A percentile compares a stretch with the other conserved stretches of the same genome.
Evolutionary conservation across 1,139 yeast genomes (phyloP).

Genomic region (Meyerozyma elateridarum): DNA sequence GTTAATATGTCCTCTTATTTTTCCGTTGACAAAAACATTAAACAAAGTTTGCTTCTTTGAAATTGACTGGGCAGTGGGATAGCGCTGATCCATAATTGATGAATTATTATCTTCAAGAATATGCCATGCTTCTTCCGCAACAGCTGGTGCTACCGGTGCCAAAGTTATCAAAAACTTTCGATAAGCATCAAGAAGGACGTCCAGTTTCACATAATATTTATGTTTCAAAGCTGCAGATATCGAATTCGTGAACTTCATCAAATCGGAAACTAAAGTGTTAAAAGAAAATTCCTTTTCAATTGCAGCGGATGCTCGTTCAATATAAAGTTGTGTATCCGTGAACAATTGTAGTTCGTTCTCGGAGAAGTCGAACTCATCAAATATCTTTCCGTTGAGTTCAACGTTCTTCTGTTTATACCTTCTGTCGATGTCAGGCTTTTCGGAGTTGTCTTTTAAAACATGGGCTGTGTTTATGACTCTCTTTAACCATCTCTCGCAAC

Average conservation of each 20-base stretch:
- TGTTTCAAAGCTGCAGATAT: slow-evolving; percentile 37
- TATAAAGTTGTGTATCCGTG: slow-evolving; percentile 50
- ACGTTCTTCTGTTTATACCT: slow-evolving; percentile 12
- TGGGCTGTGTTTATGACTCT: slow-evolving; percentile 38
- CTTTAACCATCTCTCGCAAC: slow-evolving; percentile 81
- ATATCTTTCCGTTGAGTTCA: slow-evolving; percentile 18
- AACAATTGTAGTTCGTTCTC: slow-evolving; percentile 51
- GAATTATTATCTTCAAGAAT: slow-evolving; percentile 28
- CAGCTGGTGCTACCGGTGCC: slow-evolving; percentile 76
- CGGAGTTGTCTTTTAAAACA: slow-evolving; percentile 18
- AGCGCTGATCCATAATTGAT: slow-evolving; percentile 50
- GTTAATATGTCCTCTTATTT: slow-evolving; percentile 46
- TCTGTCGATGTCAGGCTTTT: slow-evolving; percentile 6
- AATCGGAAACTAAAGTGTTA: slow-evolving; percentile 84
- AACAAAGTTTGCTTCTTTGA: slow-evolving; percentile 35
- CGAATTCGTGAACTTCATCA: slow-evolving; percentile 75
- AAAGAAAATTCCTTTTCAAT: slow-evolving; percentile 57
- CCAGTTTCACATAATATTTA: slow-evolving; percentile 20
- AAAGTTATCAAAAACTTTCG: slow-evolving; percentile 52
- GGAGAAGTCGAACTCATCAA: slow-evolving; percentile 21
- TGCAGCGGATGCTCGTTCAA: slow-evolving; percentile 52
- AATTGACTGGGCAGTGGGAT: slow-evolving; percentile 45
- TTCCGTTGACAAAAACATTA: slow-evolving; percentile 68
- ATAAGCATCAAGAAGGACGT: slow-evolving; percentile 35
- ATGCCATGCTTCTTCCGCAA: slow-evolving; percentile 83